phyloP scores from a whole-genome alignment of 73 alveolate genomes.

The Paramecium primaurelia region DNA sequence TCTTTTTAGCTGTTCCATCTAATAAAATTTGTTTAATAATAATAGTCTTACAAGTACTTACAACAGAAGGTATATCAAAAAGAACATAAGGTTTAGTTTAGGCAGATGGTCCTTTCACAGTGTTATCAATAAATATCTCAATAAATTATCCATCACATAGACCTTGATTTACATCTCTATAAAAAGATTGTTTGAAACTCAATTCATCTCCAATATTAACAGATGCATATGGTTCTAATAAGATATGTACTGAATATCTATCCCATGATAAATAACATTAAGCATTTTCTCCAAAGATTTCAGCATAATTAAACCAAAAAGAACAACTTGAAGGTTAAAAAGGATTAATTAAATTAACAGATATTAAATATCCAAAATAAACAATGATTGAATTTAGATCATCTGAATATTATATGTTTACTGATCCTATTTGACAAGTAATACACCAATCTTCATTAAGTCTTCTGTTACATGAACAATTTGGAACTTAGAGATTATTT shows the following conservation, averaged over 20 bases:
- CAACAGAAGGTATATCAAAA: neutral
- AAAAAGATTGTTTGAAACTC: neutral
- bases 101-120: neutral
- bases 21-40: neutral
- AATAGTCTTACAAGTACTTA: neutral
- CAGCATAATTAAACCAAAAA: neutral
- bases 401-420: neutral
- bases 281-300: neutral
- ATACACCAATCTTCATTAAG: conserved; percentile 22
- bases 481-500: neutral
- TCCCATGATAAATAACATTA: neutral
- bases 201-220: neutral
- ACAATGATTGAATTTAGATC: neutral
- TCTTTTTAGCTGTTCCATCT: neutral
- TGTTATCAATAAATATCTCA: neutral
- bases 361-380: neutral
- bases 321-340: neutral
- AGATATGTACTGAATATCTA: neutral
- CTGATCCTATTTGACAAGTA: neutral
- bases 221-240: neutral
- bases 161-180: neutral
- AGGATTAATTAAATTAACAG: neutral
- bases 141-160: neutral
- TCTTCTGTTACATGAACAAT: neutral
- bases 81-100: neutral